A percentile compares a stretch with the other conserved stretches of the same genome.
Conservation (phyloP, 1,284 basidiomycete genomes). For the Sanghuangporus baumii region DNA sequence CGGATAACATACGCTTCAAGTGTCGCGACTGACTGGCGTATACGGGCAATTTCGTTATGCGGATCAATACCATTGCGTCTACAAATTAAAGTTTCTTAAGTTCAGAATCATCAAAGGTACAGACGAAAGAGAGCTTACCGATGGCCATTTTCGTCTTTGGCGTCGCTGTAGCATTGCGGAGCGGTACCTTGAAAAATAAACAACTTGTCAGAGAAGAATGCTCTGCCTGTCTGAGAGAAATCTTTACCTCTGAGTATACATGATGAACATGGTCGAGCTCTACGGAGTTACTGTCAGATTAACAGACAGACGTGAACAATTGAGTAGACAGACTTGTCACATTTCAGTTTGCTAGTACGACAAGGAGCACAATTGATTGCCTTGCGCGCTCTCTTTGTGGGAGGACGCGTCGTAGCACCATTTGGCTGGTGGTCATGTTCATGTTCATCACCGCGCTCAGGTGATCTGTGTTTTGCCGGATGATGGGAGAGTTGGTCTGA, state of each 20-base stretch:
- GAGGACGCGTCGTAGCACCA: slow-evolving; percentile 22
- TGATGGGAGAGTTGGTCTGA: background rate
- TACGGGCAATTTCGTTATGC: slow-evolving; percentile 62
- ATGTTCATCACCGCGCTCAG: background rate
- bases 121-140: slow-evolving; percentile 23
- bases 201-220: background rate
- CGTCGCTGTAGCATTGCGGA: slow-evolving; percentile 70
- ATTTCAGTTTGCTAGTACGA: slow-evolving; percentile 78
- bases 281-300: slow-evolving; percentile 25
- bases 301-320: background rate
- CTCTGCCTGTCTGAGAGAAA: background rate
- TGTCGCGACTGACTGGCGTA: slow-evolving; percentile 66
- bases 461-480: background rate
- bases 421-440: background rate
- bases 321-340: slow-evolving; percentile 54
- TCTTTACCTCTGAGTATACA: slow-evolving; percentile 66
- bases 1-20: slow-evolving; percentile 63
- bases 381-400: slow-evolving; percentile 72
- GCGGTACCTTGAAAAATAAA: slow-evolving; percentile 48
- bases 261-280: slow-evolving; percentile 77
- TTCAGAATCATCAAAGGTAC: background rate
- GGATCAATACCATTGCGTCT: slow-evolving; percentile 53
- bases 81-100: slow-evolving; percentile 16
- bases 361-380: slow-evolving; percentile 83
- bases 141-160: slow-evolving; percentile 45